These are phyloP conservation scores for Hsuehochloa calcarea DNA, from an alignment of 176 grass and related monocot genomes.

Conservation along the genomic window DNA sequence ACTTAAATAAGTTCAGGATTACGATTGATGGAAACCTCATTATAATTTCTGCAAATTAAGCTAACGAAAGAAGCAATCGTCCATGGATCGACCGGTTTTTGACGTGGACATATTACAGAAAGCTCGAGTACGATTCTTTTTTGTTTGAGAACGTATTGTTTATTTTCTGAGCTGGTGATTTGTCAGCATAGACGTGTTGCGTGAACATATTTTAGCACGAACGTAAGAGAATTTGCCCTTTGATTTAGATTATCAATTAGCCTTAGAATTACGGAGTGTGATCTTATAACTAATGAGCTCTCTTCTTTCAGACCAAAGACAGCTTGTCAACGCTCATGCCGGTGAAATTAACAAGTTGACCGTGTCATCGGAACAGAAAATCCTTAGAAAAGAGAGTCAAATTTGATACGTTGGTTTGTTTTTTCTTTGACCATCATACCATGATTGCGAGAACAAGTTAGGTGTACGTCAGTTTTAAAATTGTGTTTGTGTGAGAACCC, in stretches of 20 bases:
- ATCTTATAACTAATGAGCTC: not conserved
- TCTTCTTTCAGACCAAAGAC: not conserved
- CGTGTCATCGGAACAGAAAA: not conserved
- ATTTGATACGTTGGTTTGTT: conserved; percentile 4
- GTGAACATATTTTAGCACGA: not conserved
- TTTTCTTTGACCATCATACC: conserved; percentile 24
- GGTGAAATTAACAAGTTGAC: conserved; percentile 19
- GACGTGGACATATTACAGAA: conserved; percentile 12
- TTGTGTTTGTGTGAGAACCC: too few species aligned
- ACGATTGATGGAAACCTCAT: not conserved
- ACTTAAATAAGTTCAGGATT: not conserved
- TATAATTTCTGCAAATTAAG: not conserved
- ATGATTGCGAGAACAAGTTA: conserved; percentile 8
- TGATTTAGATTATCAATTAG: not conserved
- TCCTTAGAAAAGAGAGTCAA: not conserved
- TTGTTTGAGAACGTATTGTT: not conserved
- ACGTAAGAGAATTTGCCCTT: too few species aligned
- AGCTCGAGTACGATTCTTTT: not conserved
- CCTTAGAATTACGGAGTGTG: not conserved
- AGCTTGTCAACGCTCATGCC: not conserved
- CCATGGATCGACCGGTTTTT: not conserved
- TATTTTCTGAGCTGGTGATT: conserved; percentile 14
- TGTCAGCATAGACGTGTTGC: conserved; percentile 12
- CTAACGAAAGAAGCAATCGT: not conserved
- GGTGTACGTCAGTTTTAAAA: not conserved